phyloP scores from a whole-genome alignment of 73 alveolate genomes.

The Paramecium sonneborni region DNA sequence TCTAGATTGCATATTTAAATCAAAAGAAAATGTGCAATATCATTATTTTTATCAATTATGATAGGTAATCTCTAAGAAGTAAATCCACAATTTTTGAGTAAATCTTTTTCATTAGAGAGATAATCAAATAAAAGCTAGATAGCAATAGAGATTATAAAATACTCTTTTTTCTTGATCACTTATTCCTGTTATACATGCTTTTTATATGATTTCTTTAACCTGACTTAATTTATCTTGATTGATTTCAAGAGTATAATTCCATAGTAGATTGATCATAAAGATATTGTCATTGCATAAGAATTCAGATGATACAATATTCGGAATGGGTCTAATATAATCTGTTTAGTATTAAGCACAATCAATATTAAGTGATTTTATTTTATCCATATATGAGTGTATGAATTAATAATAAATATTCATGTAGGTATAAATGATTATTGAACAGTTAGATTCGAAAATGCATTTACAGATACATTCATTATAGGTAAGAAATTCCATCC shows the following conservation, averaged over 20 bases:
- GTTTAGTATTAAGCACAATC: background rate
- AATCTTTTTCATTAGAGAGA: background rate
- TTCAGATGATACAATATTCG: background rate
- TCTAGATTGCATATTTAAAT: background rate
- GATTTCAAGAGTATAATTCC: slow-evolving; percentile 26
- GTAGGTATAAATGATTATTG: slow-evolving; percentile 18
- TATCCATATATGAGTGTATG: background rate
- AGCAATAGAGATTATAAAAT: background rate
- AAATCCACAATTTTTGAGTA: slow-evolving; percentile 8
- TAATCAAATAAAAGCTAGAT: background rate
- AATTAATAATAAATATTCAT: background rate
- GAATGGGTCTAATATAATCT: background rate
- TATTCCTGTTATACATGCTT: background rate
- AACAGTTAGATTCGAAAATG: slow-evolving; percentile 45
- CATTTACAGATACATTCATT: slow-evolving; percentile 7
- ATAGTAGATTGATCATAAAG: background rate
- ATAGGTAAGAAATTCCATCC: slow-evolving; percentile 51
- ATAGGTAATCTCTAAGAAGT: background rate
- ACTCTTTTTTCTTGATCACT: background rate
- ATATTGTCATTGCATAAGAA: background rate
- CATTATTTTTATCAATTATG: background rate
- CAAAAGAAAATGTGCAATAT: background rate
- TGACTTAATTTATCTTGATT: background rate
- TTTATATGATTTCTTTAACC: background rate
- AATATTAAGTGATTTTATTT: slow-evolving; percentile 5